These are phyloP conservation scores for Chlorencoelia australis DNA, from an alignment of 2,329 filamentous ascomycete genomes.

Conservation along the genomic window DNA sequence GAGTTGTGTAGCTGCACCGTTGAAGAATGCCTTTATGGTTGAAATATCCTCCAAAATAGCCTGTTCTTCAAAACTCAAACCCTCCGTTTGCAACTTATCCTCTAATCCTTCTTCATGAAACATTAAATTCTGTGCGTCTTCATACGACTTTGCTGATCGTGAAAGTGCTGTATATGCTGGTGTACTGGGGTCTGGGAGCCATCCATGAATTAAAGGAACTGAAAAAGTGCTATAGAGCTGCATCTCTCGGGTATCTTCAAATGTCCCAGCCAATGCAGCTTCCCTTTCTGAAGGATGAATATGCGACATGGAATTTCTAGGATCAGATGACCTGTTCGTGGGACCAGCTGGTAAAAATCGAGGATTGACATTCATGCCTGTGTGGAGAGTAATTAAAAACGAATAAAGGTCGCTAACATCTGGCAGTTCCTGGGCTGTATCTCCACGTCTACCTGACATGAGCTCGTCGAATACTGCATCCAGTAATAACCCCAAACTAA, in stretches of 20 bases:
- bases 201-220: conserved; percentile 84
- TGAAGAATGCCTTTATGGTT: conserved; percentile 75
- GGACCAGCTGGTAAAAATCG: conserved; percentile 58
- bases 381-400: conserved; percentile 82
- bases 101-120: conserved; percentile 87
- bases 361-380: conserved; percentile 97
- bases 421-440: conserved; percentile 53
- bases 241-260: conserved; percentile 83
- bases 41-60: conserved; percentile 72
- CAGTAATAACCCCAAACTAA: conserved; percentile 75
- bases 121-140: conserved; percentile 81
- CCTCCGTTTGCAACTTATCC: conserved; percentile 54
- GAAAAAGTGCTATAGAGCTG: conserved; percentile 82
- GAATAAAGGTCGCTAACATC: conserved; percentile 81
- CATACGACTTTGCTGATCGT: conserved; percentile 72
- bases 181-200: conserved; percentile 64
- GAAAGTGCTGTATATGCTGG: conserved; percentile 59
- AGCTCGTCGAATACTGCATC: conserved; percentile 91
- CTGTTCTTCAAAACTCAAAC: conserved; percentile 65
- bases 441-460: conserved; percentile 63
- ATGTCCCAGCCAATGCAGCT: conserved; percentile 54
- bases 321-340: conserved; percentile 18
- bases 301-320: conserved; percentile 41
- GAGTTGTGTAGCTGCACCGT: conserved; percentile 72
- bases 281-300: conserved; percentile 41